Conservation (phyloP, 2,329 filamentous ascomycete genomes). For the Diaporthe aspalathi region DNA sequence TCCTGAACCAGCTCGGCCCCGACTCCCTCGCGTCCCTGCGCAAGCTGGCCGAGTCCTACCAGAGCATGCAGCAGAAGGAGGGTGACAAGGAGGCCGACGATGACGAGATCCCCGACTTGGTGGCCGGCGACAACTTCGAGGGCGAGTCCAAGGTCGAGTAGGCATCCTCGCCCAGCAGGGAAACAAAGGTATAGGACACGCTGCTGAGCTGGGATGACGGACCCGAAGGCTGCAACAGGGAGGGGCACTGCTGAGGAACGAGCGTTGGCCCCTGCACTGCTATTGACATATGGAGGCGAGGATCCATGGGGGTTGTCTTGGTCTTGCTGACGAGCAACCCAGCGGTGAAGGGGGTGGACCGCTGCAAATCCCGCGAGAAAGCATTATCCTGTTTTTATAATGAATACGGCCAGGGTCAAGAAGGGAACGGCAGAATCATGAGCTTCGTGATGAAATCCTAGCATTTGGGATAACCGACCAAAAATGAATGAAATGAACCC, state of each 20-base stretch:
- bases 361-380: conserved; percentile 28
- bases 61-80: conserved; percentile 97
- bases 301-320: conserved; percentile 22
- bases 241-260: conserved; percentile 7
- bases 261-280: conserved; percentile 15
- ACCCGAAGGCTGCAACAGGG: conserved; percentile 30
- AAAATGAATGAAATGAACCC: conserved; percentile 39
- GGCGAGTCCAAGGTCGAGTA: conserved; percentile 94
- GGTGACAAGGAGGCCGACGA: conserved; percentile 81
- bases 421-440: conserved; percentile 36
- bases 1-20: conserved; percentile 99
- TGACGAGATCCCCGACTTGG: conserved; percentile 96
- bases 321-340: conserved; percentile 10
- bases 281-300: conserved; percentile 31
- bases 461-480: conserved; percentile 36
- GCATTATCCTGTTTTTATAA: conserved; percentile 38
- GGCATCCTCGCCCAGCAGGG: conserved; percentile 41
- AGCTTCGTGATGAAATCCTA: conserved; percentile 32
- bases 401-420: conserved; percentile 38
- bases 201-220: conserved; percentile 32
- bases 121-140: conserved; percentile 92
- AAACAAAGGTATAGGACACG: conserved; percentile 21
- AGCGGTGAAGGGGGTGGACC: conserved; percentile 5
- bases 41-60: conserved; percentile 99
- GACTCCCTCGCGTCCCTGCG: conserved; percentile 97